Conservation (phyloP, 495 filamentous ascomycete species). For the Melanomma pulvis-pyrius region DNA sequence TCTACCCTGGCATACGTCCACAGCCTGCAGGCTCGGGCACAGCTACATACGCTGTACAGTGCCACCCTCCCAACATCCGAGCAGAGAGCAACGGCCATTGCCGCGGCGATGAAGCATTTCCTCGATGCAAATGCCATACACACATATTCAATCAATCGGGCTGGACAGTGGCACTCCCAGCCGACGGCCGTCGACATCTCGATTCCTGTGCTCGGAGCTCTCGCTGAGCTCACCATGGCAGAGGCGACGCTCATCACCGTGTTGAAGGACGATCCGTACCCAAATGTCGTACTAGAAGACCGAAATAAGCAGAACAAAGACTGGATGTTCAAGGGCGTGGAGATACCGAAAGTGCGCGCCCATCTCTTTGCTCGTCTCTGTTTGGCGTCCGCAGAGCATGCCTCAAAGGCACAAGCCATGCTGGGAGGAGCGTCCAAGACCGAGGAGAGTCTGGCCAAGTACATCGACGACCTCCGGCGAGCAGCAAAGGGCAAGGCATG, state of each 20-base stretch:
- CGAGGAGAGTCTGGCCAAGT: slow-evolving; percentile 66
- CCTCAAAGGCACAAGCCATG: slow-evolving; percentile 60
- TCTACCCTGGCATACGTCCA: slow-evolving; percentile 75
- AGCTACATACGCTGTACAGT: slow-evolving; percentile 60
- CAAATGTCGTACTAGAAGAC: slow-evolving; percentile 71
- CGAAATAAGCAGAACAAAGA: slow-evolving; percentile 79
- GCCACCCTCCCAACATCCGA: slow-evolving; percentile 63
- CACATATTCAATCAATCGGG: slow-evolving; percentile 61
- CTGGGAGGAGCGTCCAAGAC: slow-evolving; percentile 55
- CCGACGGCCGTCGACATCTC: slow-evolving; percentile 60
- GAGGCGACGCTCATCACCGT: slow-evolving; percentile 90
- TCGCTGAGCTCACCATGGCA: slow-evolving; percentile 73
- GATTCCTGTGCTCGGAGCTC: slow-evolving; percentile 65
- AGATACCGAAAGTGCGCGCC: slow-evolving; percentile 84
- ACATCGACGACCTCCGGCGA: slow-evolving; percentile 71
- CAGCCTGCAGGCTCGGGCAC: slow-evolving; percentile 66
- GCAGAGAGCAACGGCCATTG: slow-evolving; percentile 67
- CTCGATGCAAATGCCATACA: slow-evolving; percentile 80
- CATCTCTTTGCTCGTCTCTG: slow-evolving; percentile 85
- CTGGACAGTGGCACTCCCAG: slow-evolving; percentile 44
- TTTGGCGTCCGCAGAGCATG: slow-evolving; percentile 73
- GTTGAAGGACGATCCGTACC: slow-evolving; percentile 90
- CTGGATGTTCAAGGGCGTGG: slow-evolving; percentile 88
- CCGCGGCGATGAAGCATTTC: slow-evolving; percentile 74
- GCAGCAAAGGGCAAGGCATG: slow-evolving; percentile 80